Conservation (phyloP, 73 alveolate species). For the Durusdinium trenchii region DNA sequence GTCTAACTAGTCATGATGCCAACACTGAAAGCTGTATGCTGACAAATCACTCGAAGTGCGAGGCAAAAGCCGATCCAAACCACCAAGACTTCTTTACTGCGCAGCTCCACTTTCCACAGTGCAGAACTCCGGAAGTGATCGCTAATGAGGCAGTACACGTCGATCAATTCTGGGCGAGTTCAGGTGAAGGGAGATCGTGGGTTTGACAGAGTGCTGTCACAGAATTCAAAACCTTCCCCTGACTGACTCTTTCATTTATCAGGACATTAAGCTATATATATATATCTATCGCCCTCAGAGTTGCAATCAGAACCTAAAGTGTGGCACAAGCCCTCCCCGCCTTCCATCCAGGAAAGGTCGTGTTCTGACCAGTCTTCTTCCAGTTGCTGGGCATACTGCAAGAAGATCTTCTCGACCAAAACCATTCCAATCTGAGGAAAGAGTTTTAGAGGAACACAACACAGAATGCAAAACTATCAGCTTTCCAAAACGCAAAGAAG, state of each 20-base stretch:
- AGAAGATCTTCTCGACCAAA: neutral
- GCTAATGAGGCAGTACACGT: neutral
- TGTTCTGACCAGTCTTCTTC: conserved; percentile 44
- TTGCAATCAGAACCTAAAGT: neutral
- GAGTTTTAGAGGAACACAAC: neutral
- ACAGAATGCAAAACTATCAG: neutral
- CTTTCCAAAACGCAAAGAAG: neutral
- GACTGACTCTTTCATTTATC: neutral
- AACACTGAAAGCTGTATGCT: neutral
- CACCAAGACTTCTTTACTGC: conserved; percentile 51
- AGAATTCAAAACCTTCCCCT: neutral
- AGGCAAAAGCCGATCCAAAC: conserved; percentile 75
- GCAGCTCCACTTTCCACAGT: conserved; percentile 50
- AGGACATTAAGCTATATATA: neutral
- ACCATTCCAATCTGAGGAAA: neutral
- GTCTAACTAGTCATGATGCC: neutral
- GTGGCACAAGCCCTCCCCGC: neutral
- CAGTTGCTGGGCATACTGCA: conserved; percentile 1
- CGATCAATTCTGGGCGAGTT: neutral
- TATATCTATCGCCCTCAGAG: neutral
- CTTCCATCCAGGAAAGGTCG: conserved; percentile 7
- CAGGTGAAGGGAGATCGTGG: neutral
- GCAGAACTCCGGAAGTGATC: conserved; percentile 27
- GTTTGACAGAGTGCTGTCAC: neutral
- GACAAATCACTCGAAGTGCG: neutral